Base-by-base conservation (phyloP, 495 filamentous ascomycete species). In the Geopyxis carbonaria region DNA sequence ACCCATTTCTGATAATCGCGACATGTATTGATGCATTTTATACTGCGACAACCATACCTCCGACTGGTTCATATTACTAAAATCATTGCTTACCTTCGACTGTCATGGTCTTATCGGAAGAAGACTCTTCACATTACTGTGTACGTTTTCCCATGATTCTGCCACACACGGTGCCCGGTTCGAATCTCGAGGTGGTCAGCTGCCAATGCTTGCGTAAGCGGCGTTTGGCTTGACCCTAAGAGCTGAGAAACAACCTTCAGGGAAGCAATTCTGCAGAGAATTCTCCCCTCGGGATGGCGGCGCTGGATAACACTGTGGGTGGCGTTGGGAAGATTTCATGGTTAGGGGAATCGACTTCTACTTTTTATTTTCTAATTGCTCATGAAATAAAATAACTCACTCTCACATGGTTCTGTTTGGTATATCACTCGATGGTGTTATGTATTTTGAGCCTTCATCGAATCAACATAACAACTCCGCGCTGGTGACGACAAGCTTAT, bases 191-290 rank as follows among this genome's bases (percentile, higher is more conserved):
- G 48, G 48, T 50, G 34, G 48, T 23, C 47, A 31, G 40, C 38
- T 48, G 40, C 40, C 46, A 31, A 28, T 29, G 41, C 40, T 43
- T 22, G 48, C 46, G 48, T 45, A 51, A 51, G 46, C 48, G 40
- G 40, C 41, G 37, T 43, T 40, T 40, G 42, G 46, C 46, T 20
- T 32, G 25, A 22, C 35, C 35, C 45, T 51, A 50, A 51, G 48
- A 48, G 40, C 27, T 28, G 48, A 50, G 48, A 42, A 42, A 45
- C 33, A 51, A 27, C 31, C 48, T 51, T 51, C 48, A 51, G 48
- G 48, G 48, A 51, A 51, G 48, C 36, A 50, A 51, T 51, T 51
- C 48, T 51, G 48, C 48, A 51, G 48, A 51, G 48, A 50, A 20
- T 51, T 51, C 48, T 51, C 48, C 48, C 48, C 48, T 40, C 35